Percentiles rank a stretch among this genome's conserved stretches.
Conservation (phyloP, 2,329 filamentous ascomycete genomes). For the Botrytis cinerea region DNA sequence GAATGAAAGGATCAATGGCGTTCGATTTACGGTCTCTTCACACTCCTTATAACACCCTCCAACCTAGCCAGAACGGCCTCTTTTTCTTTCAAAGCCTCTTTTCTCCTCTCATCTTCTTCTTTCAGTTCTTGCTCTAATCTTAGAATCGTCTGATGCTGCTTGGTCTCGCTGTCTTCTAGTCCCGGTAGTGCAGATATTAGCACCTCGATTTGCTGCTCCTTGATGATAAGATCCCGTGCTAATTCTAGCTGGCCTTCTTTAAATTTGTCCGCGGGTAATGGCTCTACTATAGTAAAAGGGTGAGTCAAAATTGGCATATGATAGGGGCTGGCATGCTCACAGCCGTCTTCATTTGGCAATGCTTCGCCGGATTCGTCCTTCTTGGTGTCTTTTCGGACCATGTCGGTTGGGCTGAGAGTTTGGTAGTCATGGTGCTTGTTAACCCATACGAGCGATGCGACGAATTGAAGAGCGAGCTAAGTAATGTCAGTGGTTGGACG, state of each 20-base stretch:
- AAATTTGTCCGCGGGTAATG: constrained; percentile 65
- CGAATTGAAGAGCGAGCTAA: constrained; percentile 68
- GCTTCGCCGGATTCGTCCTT: constrained; percentile 35
- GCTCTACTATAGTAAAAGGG: constrained; percentile 51
- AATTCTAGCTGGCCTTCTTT: constrained; percentile 69
- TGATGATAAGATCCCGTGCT: constrained; percentile 73
- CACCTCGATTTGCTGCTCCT: constrained; percentile 81
- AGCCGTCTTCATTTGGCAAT: constrained; percentile 19
- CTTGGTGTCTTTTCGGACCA: constrained; percentile 57
- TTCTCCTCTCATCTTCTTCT: constrained; percentile 61
- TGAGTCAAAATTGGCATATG: constrained; percentile 25
- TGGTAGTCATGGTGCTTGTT: constrained; percentile 69
- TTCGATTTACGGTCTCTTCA: constrained; percentile 56
- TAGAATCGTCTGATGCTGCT: constrained; percentile 69
- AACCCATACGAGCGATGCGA: constrained; percentile 66
- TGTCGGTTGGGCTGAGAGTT: constrained; percentile 58
- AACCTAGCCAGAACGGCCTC: constrained; percentile 61
- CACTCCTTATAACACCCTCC: constrained; percentile 61
- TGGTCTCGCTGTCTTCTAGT: constrained; percentile 73
- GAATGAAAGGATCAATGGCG: neutral
- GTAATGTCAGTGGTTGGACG: constrained; percentile 23
- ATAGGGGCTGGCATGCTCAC: neutral
- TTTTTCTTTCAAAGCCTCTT: constrained; percentile 64
- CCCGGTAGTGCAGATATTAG: constrained; percentile 76
- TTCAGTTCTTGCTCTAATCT: constrained; percentile 67